Base-by-base conservation (phyloP, 495 filamentous ascomycete genomes). In the Daldinia childiae region DNA sequence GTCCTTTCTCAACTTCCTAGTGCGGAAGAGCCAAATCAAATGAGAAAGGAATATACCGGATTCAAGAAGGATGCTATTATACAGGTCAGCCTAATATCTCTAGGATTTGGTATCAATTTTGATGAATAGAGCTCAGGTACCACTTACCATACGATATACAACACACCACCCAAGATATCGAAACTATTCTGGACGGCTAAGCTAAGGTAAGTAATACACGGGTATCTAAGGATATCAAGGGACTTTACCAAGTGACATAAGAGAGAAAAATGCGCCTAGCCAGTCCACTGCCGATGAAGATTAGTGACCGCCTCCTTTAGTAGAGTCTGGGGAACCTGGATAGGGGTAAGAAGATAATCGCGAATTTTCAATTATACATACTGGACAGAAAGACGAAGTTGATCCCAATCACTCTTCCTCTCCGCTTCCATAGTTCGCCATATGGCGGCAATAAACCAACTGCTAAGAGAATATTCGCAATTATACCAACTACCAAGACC, bases 241-340 rank as follows among this genome's bases (percentile, higher is more conserved):
- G 34, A 34, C 6, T 14, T 58, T 81, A 87, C 88, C 89, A 11
- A 94, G 80, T 3, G 90, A 90, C 81, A 93, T 86, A 4, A 93
- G 82, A 0, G 90, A 92, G 77, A 94, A 93, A 66, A 93, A 84
- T 0, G 91, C 92, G 0, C 92, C 92, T 0, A 85, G 74, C 74
- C 85, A 91, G 73, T 95, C 92, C 67, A 93, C 30, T 32, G 5
- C 14, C 26, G 14, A 54, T 29, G 8, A 54, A 17, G 3, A 24
- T 54, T 54, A 54, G 51, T 17, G 15, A n/a, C 11, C 26, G 4
- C 6, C 7, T 15, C 17, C 34, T 36, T 36, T 36, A 4, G 34
- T 36, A 12, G 3, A 36, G 11, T 36, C 12, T 36, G 14, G 34
- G 34, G 12, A 4, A 12, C 6, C 34, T 36, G 0, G 34, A 14